A percentile compares a stretch with the other conserved stretches of the same genome.
Evolutionary conservation across 257 asterid species (phyloP).

Genomic region (Plantago elongata): DNA sequence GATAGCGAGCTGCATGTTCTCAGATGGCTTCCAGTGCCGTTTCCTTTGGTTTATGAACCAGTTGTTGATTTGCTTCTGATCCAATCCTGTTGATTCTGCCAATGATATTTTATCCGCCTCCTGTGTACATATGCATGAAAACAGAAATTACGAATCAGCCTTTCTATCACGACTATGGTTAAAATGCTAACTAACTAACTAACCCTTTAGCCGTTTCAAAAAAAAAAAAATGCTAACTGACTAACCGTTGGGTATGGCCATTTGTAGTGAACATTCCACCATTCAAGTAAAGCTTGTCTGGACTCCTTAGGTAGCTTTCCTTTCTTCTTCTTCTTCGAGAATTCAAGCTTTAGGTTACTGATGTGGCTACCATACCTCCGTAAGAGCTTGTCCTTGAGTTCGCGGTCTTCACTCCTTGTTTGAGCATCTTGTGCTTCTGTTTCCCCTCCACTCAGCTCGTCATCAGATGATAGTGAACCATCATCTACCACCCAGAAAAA

Average conservation of each 20-base stretch:
- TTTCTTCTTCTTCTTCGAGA: constrained; percentile 85
- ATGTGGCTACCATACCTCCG: constrained; percentile 62
- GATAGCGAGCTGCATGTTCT: constrained; percentile 81
- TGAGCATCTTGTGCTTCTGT: constrained; percentile 34
- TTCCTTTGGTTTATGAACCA: constrained; percentile 98
- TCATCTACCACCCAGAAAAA: constrained; percentile 34
- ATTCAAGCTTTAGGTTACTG: constrained; percentile 50
- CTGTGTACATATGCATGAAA: constrained; percentile 26
- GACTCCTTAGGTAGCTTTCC: constrained; percentile 83
- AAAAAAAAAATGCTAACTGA: background rate
- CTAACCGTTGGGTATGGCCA: constrained; percentile 96
- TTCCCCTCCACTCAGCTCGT: constrained; percentile 67
- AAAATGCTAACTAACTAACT: too few relatives aligned
- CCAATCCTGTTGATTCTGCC: constrained; percentile 80
- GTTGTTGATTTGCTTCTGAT: constrained; percentile 90
- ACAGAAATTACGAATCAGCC: background rate
- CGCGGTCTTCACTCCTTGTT: constrained; percentile 49
- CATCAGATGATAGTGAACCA: constrained; percentile 57
- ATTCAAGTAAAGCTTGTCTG: constrained; percentile 51
- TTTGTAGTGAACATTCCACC: constrained; percentile 83
- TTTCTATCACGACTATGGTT: too few relatives aligned
- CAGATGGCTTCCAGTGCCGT: constrained; percentile 94
- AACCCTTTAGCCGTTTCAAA: too few relatives aligned
- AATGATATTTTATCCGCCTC: constrained; percentile 68
- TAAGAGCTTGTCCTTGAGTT: constrained; percentile 59